These are phyloP conservation scores for Candolleomyces eurysporus DNA, from an alignment of 768 basidiomycete genomes.

Conservation along the genomic window DNA sequence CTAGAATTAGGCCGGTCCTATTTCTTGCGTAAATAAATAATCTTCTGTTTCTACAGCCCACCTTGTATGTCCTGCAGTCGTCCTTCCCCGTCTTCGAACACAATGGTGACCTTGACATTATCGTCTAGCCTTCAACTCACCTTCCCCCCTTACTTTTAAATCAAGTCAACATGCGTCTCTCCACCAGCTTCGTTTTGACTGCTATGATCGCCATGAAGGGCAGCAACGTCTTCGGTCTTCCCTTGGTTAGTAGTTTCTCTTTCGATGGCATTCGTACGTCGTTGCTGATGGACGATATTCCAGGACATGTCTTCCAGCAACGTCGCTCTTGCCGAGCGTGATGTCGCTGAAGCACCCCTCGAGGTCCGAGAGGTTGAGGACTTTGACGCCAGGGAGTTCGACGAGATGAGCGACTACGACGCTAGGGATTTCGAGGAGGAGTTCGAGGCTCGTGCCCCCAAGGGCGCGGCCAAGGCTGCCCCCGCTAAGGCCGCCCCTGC, in stretches of 20 bases:
- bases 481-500: background rate
- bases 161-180: conserved; percentile 12
- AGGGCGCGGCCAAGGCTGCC: background rate
- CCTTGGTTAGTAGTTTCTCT: conserved; percentile 4
- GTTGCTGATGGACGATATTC: background rate
- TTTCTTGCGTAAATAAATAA: conserved; percentile 1
- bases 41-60: background rate
- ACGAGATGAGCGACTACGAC: conserved; percentile 2
- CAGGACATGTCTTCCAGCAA: background rate
- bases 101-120: background rate
- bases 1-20: conserved; percentile 14
- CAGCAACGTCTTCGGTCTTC: conserved; percentile 8
- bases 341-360: background rate
- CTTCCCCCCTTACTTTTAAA: background rate
- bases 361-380: background rate
- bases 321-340: conserved; percentile 7
- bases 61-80: background rate
- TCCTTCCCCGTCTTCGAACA: background rate
- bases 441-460: conserved; percentile 4
- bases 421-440: conserved; percentile 1
- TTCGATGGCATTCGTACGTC: too few species aligned
- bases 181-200: conserved; percentile 12
- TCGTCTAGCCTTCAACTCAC: background rate
- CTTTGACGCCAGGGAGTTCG: background rate
- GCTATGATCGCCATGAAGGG: conserved; percentile 11